phyloP scores from a whole-genome alignment of 2,329 filamentous ascomycete genomes.

The Talaromyces sp. region DNA sequence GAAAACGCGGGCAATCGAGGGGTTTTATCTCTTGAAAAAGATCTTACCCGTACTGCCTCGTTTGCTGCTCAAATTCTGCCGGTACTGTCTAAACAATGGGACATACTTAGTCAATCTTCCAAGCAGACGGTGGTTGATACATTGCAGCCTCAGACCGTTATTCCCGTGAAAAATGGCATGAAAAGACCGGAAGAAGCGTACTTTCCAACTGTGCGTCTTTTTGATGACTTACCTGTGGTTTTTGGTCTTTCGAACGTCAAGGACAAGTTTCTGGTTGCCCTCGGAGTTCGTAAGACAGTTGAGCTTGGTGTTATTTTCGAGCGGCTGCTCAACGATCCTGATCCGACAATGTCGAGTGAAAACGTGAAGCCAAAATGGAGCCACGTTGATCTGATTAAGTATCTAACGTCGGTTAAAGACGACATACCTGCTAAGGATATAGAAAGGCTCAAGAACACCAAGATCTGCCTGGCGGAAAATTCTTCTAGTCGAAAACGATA shows the following conservation, averaged over 20 bases:
- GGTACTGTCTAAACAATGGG: constrained; percentile 85
- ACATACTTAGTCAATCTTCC: constrained; percentile 62
- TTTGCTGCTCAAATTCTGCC: constrained; percentile 74
- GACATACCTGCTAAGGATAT: constrained; percentile 85
- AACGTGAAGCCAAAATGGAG: constrained; percentile 64
- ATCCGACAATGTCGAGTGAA: constrained; percentile 43
- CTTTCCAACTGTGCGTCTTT: constrained; percentile 88
- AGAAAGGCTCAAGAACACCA: constrained; percentile 67
- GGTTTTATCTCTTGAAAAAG: constrained; percentile 55
- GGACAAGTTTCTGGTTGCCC: constrained; percentile 75
- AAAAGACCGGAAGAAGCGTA: constrained; percentile 78
- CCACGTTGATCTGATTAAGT: constrained; percentile 90
- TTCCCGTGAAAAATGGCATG: constrained; percentile 91
- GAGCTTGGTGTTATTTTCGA: constrained; percentile 92
- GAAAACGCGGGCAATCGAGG: constrained; percentile 57
- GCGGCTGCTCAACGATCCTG: constrained; percentile 62
- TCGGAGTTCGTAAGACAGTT: constrained; percentile 92
- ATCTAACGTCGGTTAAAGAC: constrained; percentile 79
- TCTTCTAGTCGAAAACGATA: constrained; percentile 54
- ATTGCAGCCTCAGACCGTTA: constrained; percentile 64
- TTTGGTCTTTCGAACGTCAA: constrained; percentile 73
- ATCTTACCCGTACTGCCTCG: constrained; percentile 64
- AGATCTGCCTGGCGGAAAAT: constrained; percentile 74
- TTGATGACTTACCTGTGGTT: constrained; percentile 85
- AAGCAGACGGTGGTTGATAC: constrained; percentile 62